A percentile compares a stretch with the other conserved stretches of the same genome.
Conservation (phyloP, 805 yeast species). For the Candida ipomoeae region DNA sequence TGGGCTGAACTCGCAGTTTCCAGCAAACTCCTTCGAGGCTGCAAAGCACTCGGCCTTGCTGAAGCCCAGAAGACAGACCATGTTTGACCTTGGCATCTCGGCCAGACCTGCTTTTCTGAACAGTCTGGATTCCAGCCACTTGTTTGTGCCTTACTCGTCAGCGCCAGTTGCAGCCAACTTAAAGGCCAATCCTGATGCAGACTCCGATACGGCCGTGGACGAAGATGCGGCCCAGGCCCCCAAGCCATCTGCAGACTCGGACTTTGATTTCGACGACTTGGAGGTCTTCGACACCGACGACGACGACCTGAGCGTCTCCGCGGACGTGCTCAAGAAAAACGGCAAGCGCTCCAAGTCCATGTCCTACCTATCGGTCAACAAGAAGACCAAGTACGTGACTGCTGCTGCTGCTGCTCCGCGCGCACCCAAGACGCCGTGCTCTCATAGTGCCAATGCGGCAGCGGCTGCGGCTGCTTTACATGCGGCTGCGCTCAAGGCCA, state of each 20-base stretch:
- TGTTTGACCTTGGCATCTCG: constrained; percentile 47
- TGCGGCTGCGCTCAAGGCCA: constrained; percentile 57
- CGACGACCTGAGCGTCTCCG: constrained; percentile 35
- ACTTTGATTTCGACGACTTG: constrained; percentile 46
- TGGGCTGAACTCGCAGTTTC: constrained; percentile 7
- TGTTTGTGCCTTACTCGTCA: constrained; percentile 63
- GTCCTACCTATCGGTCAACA: constrained; percentile 49
- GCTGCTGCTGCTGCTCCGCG: constrained; percentile 85
- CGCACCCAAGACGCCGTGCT: constrained; percentile 57
- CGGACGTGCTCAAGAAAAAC: constrained; percentile 40
- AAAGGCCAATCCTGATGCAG: constrained; percentile 18
- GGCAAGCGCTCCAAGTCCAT: constrained; percentile 63
- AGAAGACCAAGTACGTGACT: constrained; percentile 49
- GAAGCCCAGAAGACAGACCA: constrained; percentile 49
- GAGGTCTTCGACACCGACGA: constrained; percentile 46
- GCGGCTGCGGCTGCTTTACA: constrained; percentile 74
- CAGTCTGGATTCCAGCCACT: constrained; percentile 39
- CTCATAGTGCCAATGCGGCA: constrained; percentile 59
- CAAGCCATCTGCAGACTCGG: constrained; percentile 27
- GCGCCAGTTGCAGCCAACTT: constrained; percentile 77
- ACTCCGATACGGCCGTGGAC: constrained; percentile 2
- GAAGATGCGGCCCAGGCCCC: background rate
- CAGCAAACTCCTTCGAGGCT: constrained; percentile 31
- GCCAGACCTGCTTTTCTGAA: constrained; percentile 40
- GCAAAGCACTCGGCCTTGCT: constrained; percentile 29